Conservation (phyloP, 2,329 filamentous ascomycete species). For the Ceratocystis alfenasii region DNA sequence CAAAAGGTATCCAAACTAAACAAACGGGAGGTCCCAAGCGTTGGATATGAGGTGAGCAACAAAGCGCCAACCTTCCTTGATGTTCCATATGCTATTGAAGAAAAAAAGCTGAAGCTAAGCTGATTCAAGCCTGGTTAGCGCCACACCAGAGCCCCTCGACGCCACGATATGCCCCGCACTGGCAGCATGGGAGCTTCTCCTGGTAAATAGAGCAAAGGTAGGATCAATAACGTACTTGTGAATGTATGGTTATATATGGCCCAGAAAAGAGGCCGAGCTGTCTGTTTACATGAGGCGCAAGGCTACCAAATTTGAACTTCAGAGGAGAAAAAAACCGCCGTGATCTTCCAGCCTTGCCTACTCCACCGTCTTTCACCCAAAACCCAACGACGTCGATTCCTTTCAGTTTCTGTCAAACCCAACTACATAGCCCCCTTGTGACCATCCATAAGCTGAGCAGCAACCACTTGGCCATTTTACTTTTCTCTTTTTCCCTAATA, state of each 20-base stretch:
- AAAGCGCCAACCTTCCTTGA: slow-evolving; percentile 7
- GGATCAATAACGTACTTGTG: background rate
- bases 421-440: background rate
- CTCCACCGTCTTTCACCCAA: slow-evolving; percentile 1
- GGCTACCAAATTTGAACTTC: slow-evolving; percentile 13
- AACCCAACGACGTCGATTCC: background rate
- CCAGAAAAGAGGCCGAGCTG: background rate
- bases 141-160: slow-evolving; percentile 17
- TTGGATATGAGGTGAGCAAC: slow-evolving; percentile 4
- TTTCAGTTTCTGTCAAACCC: background rate
- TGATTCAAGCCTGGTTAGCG: background rate
- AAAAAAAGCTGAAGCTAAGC: slow-evolving; percentile 13
- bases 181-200: background rate
- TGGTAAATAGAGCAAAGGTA: background rate
- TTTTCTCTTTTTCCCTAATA: background rate
- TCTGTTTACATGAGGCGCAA: slow-evolving; percentile 3
- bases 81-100: slow-evolving; percentile 9
- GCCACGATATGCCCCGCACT: slow-evolving; percentile 15
- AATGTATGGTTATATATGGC: slow-evolving; percentile 12
- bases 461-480: background rate
- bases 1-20: slow-evolving; percentile 5
- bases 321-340: slow-evolving; percentile 7
- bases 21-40: slow-evolving; percentile 7
- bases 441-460: background rate
- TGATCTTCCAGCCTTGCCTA: slow-evolving; percentile 13